Evolutionary conservation across 148 eudicot species (phyloP).

Genomic region (Fagopyrum esculentum): DNA sequence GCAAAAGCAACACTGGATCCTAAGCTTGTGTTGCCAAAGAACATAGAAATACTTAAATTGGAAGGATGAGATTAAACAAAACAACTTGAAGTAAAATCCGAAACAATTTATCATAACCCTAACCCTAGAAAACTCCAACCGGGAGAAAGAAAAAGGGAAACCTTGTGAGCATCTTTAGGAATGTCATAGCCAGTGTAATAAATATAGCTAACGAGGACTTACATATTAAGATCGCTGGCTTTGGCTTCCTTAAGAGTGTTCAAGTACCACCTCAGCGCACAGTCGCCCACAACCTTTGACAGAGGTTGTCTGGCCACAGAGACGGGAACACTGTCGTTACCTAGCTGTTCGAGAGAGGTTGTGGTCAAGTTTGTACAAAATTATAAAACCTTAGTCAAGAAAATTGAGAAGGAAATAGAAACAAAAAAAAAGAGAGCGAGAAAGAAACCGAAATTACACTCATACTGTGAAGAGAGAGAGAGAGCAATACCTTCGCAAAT

Average conservation of each 20-base stretch:
- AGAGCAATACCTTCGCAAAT: no score
- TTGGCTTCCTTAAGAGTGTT: constrained; percentile 71
- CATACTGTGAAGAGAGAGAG: no score
- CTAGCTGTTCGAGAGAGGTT: background rate
- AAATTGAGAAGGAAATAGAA: no score
- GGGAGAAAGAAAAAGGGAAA: constrained; percentile 9
- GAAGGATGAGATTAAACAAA: background rate
- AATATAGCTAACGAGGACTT: constrained; percentile 80
- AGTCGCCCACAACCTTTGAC: constrained; percentile 64
- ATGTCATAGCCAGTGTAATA: constrained; percentile 63
- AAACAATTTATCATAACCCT: background rate
- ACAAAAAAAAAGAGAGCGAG: no score
- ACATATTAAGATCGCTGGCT: constrained; percentile 60
- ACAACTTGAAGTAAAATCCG: background rate
- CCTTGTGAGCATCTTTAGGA: constrained; percentile 60
- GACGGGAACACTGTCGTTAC: constrained; percentile 14
- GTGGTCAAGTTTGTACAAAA: no score
- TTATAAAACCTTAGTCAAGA: no score
- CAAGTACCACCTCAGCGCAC: constrained; percentile 56
- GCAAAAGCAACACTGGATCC: background rate
- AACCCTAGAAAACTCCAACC: background rate
- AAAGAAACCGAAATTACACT: no score
- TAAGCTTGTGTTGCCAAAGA: background rate
- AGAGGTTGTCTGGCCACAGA: constrained; percentile 27
- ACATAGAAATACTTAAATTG: background rate